phyloP scores from a whole-genome alignment of 352 stramenopile genomes.

The Globisporangium mamillatum region DNA sequence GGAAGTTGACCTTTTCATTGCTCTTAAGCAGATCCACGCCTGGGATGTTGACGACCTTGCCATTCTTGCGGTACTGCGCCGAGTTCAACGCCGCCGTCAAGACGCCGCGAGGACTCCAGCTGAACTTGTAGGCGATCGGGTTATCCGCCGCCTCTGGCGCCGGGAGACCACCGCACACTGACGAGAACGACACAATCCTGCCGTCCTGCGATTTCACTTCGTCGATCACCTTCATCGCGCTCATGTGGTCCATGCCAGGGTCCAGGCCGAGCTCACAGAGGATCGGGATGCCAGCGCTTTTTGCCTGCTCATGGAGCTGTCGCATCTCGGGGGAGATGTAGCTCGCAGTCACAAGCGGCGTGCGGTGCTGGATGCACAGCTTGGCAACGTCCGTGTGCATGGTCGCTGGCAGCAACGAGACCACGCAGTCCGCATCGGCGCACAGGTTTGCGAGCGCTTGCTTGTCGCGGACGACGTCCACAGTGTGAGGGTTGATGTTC shows the following conservation, averaged over 20 bases:
- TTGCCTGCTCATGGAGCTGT: slow-evolving; percentile 66
- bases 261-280: slow-evolving; percentile 96
- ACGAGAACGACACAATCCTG: slow-evolving; percentile 90
- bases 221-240: slow-evolving; percentile 96
- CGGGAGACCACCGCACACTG: slow-evolving; percentile 93
- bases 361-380: slow-evolving; percentile 83
- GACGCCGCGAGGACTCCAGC: slow-evolving; percentile 94
- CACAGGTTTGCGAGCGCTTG: slow-evolving; percentile 60
- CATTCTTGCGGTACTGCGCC: slow-evolving; percentile 87
- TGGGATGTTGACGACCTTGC: slow-evolving; percentile 77
- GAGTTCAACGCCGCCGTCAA: slow-evolving; percentile 91
- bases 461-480: slow-evolving; percentile 75
- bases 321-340: slow-evolving; percentile 95
- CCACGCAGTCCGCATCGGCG: slow-evolving; percentile 88
- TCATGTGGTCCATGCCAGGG: slow-evolving; percentile 97
- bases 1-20: slow-evolving; percentile 83
- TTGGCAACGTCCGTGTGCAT: slow-evolving; percentile 92
- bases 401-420: slow-evolving; percentile 91
- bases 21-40: slow-evolving; percentile 86
- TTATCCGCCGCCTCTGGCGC: slow-evolving; percentile 95
- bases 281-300: slow-evolving; percentile 85
- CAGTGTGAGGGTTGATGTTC: slow-evolving; percentile 67
- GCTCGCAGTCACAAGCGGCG: slow-evolving; percentile 92
- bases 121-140: slow-evolving; percentile 97
- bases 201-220: slow-evolving; percentile 90